Evolutionary conservation across 2,329 filamentous ascomycete species (phyloP), one percentile per base, ranked within the genome.

Genomic region (Arthrobotrys megalospora): DNA sequence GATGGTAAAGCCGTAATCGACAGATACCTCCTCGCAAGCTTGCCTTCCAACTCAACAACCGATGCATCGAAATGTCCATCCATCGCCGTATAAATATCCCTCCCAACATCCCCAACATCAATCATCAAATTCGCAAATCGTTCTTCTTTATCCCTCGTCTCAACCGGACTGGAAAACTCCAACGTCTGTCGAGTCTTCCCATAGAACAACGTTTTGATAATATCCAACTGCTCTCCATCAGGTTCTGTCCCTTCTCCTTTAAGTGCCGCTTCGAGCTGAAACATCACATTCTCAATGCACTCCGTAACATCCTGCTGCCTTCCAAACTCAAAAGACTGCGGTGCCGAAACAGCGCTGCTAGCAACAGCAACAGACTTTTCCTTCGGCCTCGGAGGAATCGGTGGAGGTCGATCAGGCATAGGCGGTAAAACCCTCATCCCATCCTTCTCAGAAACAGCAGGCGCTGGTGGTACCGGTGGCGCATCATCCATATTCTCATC

Each of bases 241-340:
- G 87, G 85, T 72, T 93, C 89, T 38, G 89, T 86, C 2, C 88
- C 88, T n/a, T 88, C 88, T 5, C 93, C 89, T 72, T 88, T 90
- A 82, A 98, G 94, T 1, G 95, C 94, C 65, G 93, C 94, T 82
- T 96, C 92, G n/a, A 97, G 87, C 63, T 96, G 92, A 82, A 95
- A 94, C 75, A 97, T 89, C 28, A 97, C 92, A 82, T 95, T 96
- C 75, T 93, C 93, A 86, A 97, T 94, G 53, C 97, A 95, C 84
- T 99, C 96, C 11, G 94, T 94, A 3, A 97, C 95, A 84, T 99
- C 96, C 85, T 99, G 94, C 83, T 99, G 96, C 38, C 93, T 88
- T 16, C 88, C 88, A 48, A 88, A 86, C 81, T 90, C 87, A 4
- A 89, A 86, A 3, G 63, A 67, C 84, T 83, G 68, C 1, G 55